A percentile compares a stretch with the other conserved stretches of the same genome.
These are phyloP conservation scores for Aspergillus campestris DNA, from an alignment of 495 filamentous ascomycete species.

Conservation along the genomic window DNA sequence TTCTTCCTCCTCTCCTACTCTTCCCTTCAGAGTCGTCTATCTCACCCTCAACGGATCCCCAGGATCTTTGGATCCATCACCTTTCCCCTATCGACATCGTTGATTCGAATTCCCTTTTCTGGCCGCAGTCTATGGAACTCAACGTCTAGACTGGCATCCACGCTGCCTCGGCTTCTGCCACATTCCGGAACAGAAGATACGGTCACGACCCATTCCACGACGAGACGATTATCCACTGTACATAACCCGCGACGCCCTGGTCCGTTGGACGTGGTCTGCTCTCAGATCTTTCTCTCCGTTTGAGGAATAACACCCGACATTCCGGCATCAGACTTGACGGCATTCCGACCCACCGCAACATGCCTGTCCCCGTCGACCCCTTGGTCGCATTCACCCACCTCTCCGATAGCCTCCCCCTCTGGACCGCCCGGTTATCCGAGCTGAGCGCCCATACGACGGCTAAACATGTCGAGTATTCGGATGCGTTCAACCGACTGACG, in stretches of 20 bases:
- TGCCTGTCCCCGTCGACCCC: constrained; percentile 45
- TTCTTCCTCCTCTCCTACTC: constrained; percentile 5
- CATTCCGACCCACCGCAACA: constrained; percentile 3
- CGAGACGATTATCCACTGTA: neutral
- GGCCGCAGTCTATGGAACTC: constrained; percentile 7
- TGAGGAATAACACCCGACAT: neutral
- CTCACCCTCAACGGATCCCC: constrained; percentile 10
- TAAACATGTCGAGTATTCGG: constrained; percentile 58
- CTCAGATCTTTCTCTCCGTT: neutral
- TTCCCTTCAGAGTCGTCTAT: constrained; percentile 7
- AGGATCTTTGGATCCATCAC: neutral
- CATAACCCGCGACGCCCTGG: no score
- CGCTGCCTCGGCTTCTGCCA: neutral
- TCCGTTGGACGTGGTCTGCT: no score
- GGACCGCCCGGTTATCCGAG: constrained; percentile 60
- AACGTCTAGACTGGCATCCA: neutral
- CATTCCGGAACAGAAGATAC: neutral
- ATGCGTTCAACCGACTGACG: constrained; percentile 29
- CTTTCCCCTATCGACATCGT: neutral
- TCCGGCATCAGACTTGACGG: neutral
- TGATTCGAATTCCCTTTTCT: neutral
- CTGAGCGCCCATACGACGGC: constrained; percentile 58
- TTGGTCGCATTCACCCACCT: constrained; percentile 51
- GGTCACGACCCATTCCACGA: neutral
- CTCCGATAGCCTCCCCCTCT: constrained; percentile 53